A percentile compares a stretch with the other conserved stretches of the same genome.
phyloP scores from a whole-genome alignment of 1,284 basidiomycete genomes.

The Bondarzewia mesenterica region DNA sequence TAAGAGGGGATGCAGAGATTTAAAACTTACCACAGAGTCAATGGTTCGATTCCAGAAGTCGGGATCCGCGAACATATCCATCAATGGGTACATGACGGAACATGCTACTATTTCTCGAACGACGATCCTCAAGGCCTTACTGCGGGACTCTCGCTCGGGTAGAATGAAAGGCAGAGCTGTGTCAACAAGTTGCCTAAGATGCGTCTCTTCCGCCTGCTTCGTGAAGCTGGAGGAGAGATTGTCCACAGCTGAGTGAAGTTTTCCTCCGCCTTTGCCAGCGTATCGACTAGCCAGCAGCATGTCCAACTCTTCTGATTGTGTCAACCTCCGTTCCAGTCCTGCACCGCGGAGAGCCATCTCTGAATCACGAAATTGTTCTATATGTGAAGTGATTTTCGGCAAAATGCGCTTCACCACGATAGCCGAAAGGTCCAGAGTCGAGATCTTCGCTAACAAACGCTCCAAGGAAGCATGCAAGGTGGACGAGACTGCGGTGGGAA shows the following conservation, averaged over 20 bases:
- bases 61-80: constrained; percentile 89
- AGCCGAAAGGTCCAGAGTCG: constrained; percentile 64
- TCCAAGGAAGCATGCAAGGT: constrained; percentile 65
- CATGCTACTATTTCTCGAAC: constrained; percentile 81
- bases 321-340: constrained; percentile 66
- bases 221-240: constrained; percentile 85
- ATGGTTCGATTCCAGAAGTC: constrained; percentile 95
- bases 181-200: constrained; percentile 68
- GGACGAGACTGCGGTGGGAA: constrained; percentile 77
- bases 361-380: constrained; percentile 89
- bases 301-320: constrained; percentile 83
- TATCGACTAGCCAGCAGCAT: constrained; percentile 77
- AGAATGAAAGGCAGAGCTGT: constrained; percentile 65
- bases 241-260: constrained; percentile 73
- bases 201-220: constrained; percentile 81
- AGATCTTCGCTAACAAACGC: constrained; percentile 45
- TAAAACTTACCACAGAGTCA: constrained; percentile 71
- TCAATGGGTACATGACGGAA: constrained; percentile 74
- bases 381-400: constrained; percentile 81
- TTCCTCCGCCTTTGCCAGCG: constrained; percentile 49
- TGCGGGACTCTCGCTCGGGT: constrained; percentile 68
- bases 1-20: not conserved
- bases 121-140: constrained; percentile 64
- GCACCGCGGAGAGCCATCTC: constrained; percentile 75
- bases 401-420: constrained; percentile 79